These are phyloP conservation scores for Isabelozyma pseudorhagii DNA, from an alignment of 805 yeast species.

Conservation along the genomic window DNA sequence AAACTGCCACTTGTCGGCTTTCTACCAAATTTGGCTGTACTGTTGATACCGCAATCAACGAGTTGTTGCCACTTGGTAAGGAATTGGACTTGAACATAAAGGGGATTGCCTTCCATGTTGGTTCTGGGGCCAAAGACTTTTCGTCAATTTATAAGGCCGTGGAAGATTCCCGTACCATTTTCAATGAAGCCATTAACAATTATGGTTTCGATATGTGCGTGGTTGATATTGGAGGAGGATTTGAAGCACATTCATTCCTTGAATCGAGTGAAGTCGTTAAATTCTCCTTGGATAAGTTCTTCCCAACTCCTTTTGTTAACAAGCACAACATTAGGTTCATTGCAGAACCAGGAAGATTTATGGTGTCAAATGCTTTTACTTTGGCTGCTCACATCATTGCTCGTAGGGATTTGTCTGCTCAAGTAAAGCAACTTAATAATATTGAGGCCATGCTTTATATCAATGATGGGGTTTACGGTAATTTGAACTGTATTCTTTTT, in stretches of 20 bases:
- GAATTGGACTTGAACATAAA: conserved; percentile 59
- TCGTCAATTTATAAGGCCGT: conserved; percentile 67
- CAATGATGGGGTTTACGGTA: conserved; percentile 95
- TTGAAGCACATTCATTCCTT: conserved; percentile 59
- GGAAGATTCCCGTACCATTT: conserved; percentile 63
- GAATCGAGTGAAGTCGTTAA: conserved; percentile 58
- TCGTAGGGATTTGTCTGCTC: conserved; percentile 48
- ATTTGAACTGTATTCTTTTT: conserved; percentile 87
- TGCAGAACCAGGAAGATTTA: conserved; percentile 93
- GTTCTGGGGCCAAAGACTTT: conserved; percentile 85
- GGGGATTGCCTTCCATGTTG: conserved; percentile 95
- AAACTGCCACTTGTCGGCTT: conserved; percentile 78
- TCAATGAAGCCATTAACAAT: conserved; percentile 48
- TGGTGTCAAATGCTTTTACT: conserved; percentile 82
- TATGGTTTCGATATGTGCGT: conserved; percentile 49
- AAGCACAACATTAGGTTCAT: conserved; percentile 46
- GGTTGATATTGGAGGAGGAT: conserved; percentile 95
- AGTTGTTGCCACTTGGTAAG: conserved; percentile 59
- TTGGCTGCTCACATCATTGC: conserved; percentile 84
- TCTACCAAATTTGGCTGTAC: conserved; percentile 89
- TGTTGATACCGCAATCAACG: conserved; percentile 45
- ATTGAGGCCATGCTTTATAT: conserved; percentile 71
- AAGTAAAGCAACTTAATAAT: conserved; percentile 13
- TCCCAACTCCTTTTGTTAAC: conserved; percentile 43
- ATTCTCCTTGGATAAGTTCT: conserved; percentile 51